Conservation (phyloP, 1,139 yeast species). For the Meyerozyma smithsonii region DNA sequence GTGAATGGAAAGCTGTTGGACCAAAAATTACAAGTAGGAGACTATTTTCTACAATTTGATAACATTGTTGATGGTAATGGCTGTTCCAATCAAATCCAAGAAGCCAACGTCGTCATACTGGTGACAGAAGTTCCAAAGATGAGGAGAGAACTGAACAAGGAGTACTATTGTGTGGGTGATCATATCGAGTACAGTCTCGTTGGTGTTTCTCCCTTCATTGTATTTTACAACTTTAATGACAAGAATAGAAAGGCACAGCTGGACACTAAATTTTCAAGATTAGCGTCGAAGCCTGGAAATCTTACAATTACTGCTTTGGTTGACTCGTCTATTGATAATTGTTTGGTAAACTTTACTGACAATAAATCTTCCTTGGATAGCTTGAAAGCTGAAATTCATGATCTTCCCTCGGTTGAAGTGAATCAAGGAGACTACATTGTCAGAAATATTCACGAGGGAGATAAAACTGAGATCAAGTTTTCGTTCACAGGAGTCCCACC, state of each 20-base stretch:
- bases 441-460: conserved; percentile 86
- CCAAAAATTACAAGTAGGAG: conserved; percentile 30
- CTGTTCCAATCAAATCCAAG: conserved; percentile 47
- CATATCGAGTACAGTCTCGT: conserved; percentile 69
- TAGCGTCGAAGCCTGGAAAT: conserved; percentile 79
- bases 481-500: conserved; percentile 72
- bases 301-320: conserved; percentile 63
- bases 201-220: conserved; percentile 76
- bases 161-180: conserved; percentile 85
- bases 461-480: conserved; percentile 67
- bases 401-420: conserved; percentile 87
- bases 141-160: conserved; percentile 30
- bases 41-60: conserved; percentile 54
- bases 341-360: conserved; percentile 56
- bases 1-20: conserved; percentile 11
- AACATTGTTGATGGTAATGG: conserved; percentile 67
- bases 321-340: conserved; percentile 70
- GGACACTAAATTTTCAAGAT: conserved; percentile 55
- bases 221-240: conserved; percentile 71
- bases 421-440: conserved; percentile 72
- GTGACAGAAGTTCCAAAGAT: conserved; percentile 79
- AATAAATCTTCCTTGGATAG: conserved; percentile 31
- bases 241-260: conserved; percentile 56
- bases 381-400: conserved; percentile 57
- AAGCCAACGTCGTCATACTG: conserved; percentile 38